Conservation (phyloP, 2,329 filamentous ascomycete species). For the Teratosphaeria gauchensis region DNA sequence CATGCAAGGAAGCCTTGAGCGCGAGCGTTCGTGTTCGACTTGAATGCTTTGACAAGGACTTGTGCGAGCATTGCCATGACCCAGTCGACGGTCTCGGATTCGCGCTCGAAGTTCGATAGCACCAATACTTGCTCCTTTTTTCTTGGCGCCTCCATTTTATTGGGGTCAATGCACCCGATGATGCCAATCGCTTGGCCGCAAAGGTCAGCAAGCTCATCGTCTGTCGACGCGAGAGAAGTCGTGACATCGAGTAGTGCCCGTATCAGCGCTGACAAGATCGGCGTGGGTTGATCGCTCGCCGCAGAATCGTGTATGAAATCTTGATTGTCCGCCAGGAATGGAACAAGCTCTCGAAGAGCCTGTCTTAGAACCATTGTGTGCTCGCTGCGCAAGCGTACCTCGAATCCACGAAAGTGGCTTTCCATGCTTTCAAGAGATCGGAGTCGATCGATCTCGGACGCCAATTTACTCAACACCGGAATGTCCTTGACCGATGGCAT, state of each 20-base stretch:
- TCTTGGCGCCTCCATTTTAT: constrained; percentile 70
- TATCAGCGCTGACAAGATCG: constrained; percentile 59
- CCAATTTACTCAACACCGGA: constrained; percentile 57
- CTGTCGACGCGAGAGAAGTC: constrained; percentile 63
- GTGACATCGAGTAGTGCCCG: constrained; percentile 77
- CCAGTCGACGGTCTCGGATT: constrained; percentile 75
- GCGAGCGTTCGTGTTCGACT: constrained; percentile 78
- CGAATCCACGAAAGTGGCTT: constrained; percentile 61
- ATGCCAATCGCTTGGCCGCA: constrained; percentile 78
- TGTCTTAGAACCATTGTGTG: constrained; percentile 77
- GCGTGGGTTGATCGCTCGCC: constrained; percentile 73
- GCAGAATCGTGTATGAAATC: constrained; percentile 68
- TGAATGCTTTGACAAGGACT: constrained; percentile 81
- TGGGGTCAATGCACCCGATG: constrained; percentile 85
- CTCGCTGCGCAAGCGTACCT: constrained; percentile 67
- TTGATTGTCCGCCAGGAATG: constrained; percentile 64
- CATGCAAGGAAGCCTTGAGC: constrained; percentile 88
- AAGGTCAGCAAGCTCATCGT: constrained; percentile 58
- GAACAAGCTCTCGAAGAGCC: constrained; percentile 65
- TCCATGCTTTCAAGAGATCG: constrained; percentile 57
- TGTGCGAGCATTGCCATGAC: constrained; percentile 75
- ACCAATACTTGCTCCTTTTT: constrained; percentile 78
- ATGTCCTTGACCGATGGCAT: constrained; percentile 71
- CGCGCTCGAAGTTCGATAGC: constrained; percentile 71
- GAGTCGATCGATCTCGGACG: constrained; percentile 54